Evolutionary conservation across 2,329 filamentous ascomycete species (phyloP).

Genomic region (Fusarium praegraminearum): DNA sequence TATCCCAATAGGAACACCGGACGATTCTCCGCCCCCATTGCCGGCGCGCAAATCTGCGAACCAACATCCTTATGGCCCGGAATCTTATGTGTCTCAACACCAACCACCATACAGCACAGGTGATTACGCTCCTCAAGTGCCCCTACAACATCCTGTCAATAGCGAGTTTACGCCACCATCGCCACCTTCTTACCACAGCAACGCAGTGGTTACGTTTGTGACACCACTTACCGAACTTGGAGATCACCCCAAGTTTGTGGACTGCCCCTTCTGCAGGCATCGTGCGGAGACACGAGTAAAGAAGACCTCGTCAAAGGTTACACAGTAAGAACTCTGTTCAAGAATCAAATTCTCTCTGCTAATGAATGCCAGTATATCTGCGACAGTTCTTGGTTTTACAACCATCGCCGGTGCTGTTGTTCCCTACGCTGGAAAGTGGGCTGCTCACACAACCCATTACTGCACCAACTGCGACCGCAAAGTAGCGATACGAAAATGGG

Average conservation of each 20-base stretch:
- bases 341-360: accelerated
- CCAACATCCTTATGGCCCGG: not conserved
- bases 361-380: constrained; percentile 23
- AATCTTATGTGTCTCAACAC: not conserved
- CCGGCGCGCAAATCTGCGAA: constrained; percentile 1
- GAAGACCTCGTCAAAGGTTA: constrained; percentile 35
- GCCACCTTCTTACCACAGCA: not conserved
- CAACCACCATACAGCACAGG: not conserved
- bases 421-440: constrained; percentile 40
- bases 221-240: constrained; percentile 41
- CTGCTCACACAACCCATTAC: constrained; percentile 36
- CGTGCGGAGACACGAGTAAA: constrained; percentile 41
- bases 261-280: constrained; percentile 42
- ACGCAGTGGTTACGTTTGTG: constrained; percentile 20
- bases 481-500: constrained; percentile 34
- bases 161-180: constrained; percentile 1
- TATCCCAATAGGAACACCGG: constrained; percentile 5
- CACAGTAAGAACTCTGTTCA: constrained; percentile 28
- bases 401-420: constrained; percentile 39
- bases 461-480: constrained; percentile 43
- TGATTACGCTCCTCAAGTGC: not conserved
- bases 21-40: constrained; percentile 9
- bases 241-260: constrained; percentile 41
- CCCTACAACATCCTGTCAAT: not conserved
- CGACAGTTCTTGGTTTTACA: constrained; percentile 38